A percentile compares a stretch with the other conserved stretches of the same genome.
Evolutionary conservation across 176 grass and related monocot species (phyloP).

Genomic region (Eleusine indica): DNA sequence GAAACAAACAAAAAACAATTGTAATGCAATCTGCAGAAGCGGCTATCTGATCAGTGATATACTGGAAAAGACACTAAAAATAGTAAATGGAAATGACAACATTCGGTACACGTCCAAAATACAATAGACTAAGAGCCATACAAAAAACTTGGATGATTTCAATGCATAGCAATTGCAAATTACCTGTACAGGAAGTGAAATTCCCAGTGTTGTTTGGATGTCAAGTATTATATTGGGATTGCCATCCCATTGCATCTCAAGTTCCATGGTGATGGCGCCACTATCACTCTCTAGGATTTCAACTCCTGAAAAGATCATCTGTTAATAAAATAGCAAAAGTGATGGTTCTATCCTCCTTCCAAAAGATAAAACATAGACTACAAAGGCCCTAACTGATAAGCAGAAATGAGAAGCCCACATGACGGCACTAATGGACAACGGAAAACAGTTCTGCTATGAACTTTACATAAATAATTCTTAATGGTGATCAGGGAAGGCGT

Average conservation of each 20-base stretch:
- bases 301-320: conserved; percentile 58
- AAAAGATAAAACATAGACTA: background rate
- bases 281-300: conserved; percentile 70
- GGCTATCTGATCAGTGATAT: background rate
- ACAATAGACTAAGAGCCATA: background rate
- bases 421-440: background rate
- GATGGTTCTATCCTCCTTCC: background rate
- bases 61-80: background rate
- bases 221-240: conserved; percentile 95
- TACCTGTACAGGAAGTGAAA: conserved; percentile 98
- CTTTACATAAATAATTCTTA: background rate
- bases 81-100: background rate
- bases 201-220: conserved; percentile 82
- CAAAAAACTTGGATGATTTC: background rate
- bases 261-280: conserved; percentile 79
- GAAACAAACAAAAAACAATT: background rate
- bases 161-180: conserved; percentile 5
- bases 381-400: background rate
- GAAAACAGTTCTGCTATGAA: background rate
- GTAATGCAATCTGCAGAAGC: background rate
- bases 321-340: conserved; percentile 22
- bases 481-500: background rate
- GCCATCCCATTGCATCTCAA: conserved; percentile 95
- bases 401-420: background rate
- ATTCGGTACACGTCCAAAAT: background rate